Evolutionary conservation across 495 filamentous ascomycete species (phyloP), one percentile per base, ranked within the genome.

Genomic region (Massariosphaeria phaeospora): DNA sequence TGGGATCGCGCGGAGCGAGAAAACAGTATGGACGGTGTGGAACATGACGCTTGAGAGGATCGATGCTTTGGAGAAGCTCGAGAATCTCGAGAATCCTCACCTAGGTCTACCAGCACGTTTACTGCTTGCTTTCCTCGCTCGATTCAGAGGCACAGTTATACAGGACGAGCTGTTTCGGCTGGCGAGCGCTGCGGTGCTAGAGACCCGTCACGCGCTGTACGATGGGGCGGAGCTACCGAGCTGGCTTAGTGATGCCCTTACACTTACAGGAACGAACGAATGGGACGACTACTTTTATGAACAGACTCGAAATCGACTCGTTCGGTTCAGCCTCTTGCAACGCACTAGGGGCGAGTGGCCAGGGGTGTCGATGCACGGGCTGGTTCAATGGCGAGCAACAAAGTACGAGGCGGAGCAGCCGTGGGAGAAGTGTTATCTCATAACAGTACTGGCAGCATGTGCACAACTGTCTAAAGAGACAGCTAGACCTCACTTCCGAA

Each of bases 1-100:
- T 26, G 62, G 54, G 17, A 21, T 65, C 34, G 23, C 35, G 24
- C 30, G 54, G n/a, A 60, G 52, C 17, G 35, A 63, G 27, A 65
- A 63, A 59, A 65, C 60, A 25, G 62, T 65, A 25, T 63, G 62
- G 59, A 63, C 62, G 7, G 59, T 65, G 7, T 65, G 59, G 62
- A 48, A 65, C 39, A 59, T 54, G 11, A 65, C 59, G n/a, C n/a
- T 33, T n/a, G 30, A 33, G n/a, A 33, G n/a, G n/a, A 8, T 65
- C 11, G 29, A 4, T n/a, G n/a, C n/a, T n/a, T n/a, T n/a, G n/a
- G n/a, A n/a, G n/a, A n/a, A n/a, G n/a, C n/a, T 33, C 30, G 30
- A 33, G n/a, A 33, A 33, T 8, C 30, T 65, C 11, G 29, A 4
- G 15, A 63, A 39, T 25, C 51, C 58, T 21, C 17, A 65, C 43